These are phyloP conservation scores for Acorus gramineus DNA, from an alignment of 106 monocot genomes.

Conservation along the genomic window DNA sequence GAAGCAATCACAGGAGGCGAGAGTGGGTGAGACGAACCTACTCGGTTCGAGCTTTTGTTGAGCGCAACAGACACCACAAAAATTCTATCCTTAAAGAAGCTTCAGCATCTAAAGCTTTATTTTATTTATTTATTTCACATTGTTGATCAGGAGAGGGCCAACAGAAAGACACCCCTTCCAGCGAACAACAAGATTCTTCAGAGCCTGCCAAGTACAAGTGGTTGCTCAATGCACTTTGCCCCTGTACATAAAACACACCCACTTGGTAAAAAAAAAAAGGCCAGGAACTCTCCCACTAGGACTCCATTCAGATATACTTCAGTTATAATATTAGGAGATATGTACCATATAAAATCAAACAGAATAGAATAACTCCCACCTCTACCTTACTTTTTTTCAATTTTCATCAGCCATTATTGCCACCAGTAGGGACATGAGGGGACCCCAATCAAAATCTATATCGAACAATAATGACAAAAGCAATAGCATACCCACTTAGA, in stretches of 20 bases:
- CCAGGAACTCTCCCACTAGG: neutral
- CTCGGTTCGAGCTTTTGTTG: too few species aligned
- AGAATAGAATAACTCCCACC: neutral
- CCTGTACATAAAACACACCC: neutral
- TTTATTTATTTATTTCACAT: neutral
- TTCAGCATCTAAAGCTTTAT: constrained; percentile 7
- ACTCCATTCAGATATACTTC: neutral
- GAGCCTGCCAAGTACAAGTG: neutral
- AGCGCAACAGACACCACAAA: neutral
- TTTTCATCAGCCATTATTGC: neutral
- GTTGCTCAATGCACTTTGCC: constrained; percentile 8
- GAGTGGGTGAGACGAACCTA: too few species aligned
- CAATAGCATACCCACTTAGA: too few species aligned
- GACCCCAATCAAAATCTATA: too few species aligned
- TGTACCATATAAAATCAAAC: too few species aligned
- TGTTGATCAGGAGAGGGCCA: neutral
- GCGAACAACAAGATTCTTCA: constrained; percentile 1
- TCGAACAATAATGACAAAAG: too few species aligned
- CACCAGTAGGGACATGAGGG: neutral
- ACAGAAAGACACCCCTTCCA: neutral
- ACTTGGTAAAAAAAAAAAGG: neutral
- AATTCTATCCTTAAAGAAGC: neutral
- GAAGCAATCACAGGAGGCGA: too few species aligned
- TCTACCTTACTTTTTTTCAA: neutral
- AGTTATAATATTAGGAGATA: too few species aligned